Conservation (phyloP, 2,329 filamentous ascomycete species). For the Neocucurbitaria cava region DNA sequence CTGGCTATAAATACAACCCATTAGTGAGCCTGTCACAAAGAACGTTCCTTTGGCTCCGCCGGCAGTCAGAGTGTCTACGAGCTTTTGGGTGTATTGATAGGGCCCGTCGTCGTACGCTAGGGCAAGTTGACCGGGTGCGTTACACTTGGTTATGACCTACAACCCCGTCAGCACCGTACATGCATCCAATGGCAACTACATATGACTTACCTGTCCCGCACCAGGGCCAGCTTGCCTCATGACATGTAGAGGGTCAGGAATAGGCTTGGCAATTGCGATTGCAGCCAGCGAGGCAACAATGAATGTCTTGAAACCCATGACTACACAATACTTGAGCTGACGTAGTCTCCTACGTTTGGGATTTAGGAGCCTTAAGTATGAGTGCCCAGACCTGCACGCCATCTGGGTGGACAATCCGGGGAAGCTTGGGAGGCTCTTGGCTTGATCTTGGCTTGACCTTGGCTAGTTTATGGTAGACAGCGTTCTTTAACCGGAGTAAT, state of each 20-base stretch:
- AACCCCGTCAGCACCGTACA: not conserved
- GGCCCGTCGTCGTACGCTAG: constrained; percentile 48
- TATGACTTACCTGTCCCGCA: constrained; percentile 26
- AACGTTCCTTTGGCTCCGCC: constrained; percentile 46
- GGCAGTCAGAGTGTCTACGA: constrained; percentile 38
- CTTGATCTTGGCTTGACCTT: too few species aligned
- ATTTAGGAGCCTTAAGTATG: constrained; percentile 23
- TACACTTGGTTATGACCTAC: constrained; percentile 40
- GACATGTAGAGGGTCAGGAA: constrained; percentile 33
- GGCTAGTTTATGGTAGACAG: constrained; percentile 39
- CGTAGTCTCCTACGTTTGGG: not conserved
- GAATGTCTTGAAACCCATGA: constrained; percentile 33
- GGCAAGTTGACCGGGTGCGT: constrained; percentile 36
- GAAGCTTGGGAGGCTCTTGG: constrained; percentile 34
- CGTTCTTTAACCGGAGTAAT: constrained; percentile 23
- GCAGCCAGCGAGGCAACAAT: constrained; percentile 30
- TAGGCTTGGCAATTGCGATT: constrained; percentile 27
- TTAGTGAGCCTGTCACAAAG: constrained; percentile 42
- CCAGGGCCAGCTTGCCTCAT: constrained; percentile 37
- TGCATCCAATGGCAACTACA: not conserved
- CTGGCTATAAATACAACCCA: constrained; percentile 47
- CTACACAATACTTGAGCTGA: not conserved
- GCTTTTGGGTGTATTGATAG: constrained; percentile 44
- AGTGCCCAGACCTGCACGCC: constrained; percentile 1
- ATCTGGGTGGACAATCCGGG: constrained; percentile 6